These are phyloP conservation scores for Tubosaeta sp. DNA, from an alignment of 768 basidiomycete genomes.

Conservation along the genomic window DNA sequence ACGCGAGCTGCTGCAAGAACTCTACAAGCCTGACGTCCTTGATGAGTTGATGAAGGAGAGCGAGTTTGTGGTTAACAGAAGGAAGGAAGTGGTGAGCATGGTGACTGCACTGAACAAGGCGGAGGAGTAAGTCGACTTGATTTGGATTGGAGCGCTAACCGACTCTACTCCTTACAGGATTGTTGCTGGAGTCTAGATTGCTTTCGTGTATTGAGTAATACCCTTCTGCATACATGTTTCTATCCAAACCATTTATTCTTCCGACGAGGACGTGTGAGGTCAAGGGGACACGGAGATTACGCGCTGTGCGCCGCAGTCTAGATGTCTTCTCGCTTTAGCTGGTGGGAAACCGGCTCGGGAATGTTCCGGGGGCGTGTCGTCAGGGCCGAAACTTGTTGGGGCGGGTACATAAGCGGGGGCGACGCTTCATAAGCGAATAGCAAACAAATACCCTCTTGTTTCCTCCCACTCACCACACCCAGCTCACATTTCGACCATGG, in stretches of 20 bases:
- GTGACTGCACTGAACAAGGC: slow-evolving; percentile 93
- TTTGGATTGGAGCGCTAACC: slow-evolving; percentile 9
- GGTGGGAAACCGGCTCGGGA: slow-evolving; percentile 8
- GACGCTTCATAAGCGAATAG: slow-evolving; percentile 5
- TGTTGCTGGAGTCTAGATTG: slow-evolving; percentile 54
- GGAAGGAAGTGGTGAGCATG: slow-evolving; percentile 95
- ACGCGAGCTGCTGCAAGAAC: slow-evolving; percentile 87
- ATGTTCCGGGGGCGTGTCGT: slow-evolving; percentile 16
- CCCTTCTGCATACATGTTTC: slow-evolving; percentile 25
- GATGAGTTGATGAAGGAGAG: slow-evolving; percentile 95
- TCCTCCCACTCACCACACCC: slow-evolving; percentile 8
- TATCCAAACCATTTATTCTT: slow-evolving; percentile 17
- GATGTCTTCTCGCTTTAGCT: neutral
- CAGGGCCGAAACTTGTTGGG: slow-evolving; percentile 9
- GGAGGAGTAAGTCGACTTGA: slow-evolving; percentile 77
- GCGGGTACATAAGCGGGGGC: slow-evolving; percentile 30
- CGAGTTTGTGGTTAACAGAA: slow-evolving; percentile 80
- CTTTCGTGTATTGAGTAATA: slow-evolving; percentile 22
- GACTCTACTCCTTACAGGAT: slow-evolving; percentile 37
- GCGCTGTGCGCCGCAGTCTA: too few relatives aligned
- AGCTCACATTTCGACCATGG: slow-evolving; percentile 37
- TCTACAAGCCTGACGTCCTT: slow-evolving; percentile 95
- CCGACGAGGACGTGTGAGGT: neutral
- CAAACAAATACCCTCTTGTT: slow-evolving; percentile 15
- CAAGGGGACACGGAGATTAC: neutral